Conservation (phyloP, 306 rosid genomes). For the Cucurbita maxima region DNA sequence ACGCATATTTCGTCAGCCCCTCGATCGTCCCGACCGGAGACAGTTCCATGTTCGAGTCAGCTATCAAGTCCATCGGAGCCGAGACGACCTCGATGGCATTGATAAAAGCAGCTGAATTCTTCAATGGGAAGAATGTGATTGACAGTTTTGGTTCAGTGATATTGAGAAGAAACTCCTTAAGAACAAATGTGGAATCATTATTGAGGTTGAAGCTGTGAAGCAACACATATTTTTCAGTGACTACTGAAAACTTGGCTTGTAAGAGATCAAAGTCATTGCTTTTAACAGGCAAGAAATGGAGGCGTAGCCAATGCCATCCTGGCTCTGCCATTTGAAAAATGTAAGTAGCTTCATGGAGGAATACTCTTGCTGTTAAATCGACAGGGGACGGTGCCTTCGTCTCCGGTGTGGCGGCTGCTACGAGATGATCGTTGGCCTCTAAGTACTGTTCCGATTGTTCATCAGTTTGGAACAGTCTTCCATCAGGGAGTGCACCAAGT, state of each 20-base stretch:
- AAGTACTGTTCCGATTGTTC: constrained; percentile 31
- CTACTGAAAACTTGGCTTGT: constrained; percentile 39
- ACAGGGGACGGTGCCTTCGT: constrained; percentile 25
- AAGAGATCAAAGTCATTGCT: constrained; percentile 27
- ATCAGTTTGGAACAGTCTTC: constrained; percentile 63
- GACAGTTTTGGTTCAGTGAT: constrained; percentile 24
- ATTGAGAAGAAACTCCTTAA: constrained; percentile 36
- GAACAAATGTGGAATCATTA: constrained; percentile 19
- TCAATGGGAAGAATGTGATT: constrained; percentile 28
- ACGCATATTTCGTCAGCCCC: constrained; percentile 17
- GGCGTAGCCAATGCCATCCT: constrained; percentile 52
- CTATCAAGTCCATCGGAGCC: constrained; percentile 19
- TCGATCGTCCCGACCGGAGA: constrained; percentile 9
- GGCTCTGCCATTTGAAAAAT: constrained; percentile 37
- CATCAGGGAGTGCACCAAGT: constrained; percentile 36
- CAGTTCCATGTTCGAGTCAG: constrained; percentile 15
- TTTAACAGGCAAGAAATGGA: constrained; percentile 37
- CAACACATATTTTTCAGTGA: constrained; percentile 25
- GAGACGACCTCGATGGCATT: constrained; percentile 37
- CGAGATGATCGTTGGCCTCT: constrained; percentile 39
- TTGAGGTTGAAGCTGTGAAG: constrained; percentile 46
- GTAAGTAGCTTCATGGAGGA: constrained; percentile 41
- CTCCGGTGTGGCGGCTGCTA: constrained; percentile 12
- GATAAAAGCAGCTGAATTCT: constrained; percentile 24
- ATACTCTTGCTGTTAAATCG: constrained; percentile 43